These are phyloP conservation scores for Alnus rubra DNA, from an alignment of 306 rosid genomes.

Conservation along the genomic window DNA sequence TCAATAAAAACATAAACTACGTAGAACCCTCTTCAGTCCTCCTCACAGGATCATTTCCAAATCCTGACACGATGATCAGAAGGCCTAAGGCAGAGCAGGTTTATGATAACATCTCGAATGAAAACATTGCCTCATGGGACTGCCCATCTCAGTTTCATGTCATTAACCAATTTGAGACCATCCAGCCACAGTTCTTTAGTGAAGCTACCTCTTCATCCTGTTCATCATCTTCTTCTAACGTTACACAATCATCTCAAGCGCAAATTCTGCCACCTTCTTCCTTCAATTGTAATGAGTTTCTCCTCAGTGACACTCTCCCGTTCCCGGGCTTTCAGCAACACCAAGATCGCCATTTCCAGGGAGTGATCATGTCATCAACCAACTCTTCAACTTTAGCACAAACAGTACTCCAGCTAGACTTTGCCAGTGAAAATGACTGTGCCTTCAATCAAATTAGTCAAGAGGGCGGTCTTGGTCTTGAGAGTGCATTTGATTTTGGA, in stretches of 20 bases:
- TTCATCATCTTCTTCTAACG: slow-evolving; percentile 63
- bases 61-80: slow-evolving; percentile 21
- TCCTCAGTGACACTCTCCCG: slow-evolving; percentile 46
- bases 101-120: slow-evolving; percentile 21
- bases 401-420: slow-evolving; percentile 1
- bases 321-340: slow-evolving; percentile 41
- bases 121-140: slow-evolving; percentile 32
- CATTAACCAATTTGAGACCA: slow-evolving; percentile 26
- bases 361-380: slow-evolving; percentile 25
- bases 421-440: slow-evolving; percentile 19
- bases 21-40: slow-evolving; percentile 30
- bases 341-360: slow-evolving; percentile 34
- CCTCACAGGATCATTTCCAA: slow-evolving; percentile 15
- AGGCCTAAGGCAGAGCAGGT: slow-evolving; percentile 26
- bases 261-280: slow-evolving; percentile 39
- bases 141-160: slow-evolving; percentile 35
- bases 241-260: slow-evolving; percentile 36
- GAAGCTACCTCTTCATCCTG: slow-evolving; percentile 69
- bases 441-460: slow-evolving; percentile 19
- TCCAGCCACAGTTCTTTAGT: slow-evolving; percentile 44
- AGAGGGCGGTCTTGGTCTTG: slow-evolving; percentile 21
- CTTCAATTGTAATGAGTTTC: slow-evolving; percentile 62
- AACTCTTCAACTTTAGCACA: slow-evolving; percentile 26
- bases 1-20: slow-evolving; percentile 29
- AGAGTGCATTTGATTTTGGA: slow-evolving; percentile 23